Conservation (phyloP, 495 filamentous ascomycete species). For the Aspergillus diversus region DNA sequence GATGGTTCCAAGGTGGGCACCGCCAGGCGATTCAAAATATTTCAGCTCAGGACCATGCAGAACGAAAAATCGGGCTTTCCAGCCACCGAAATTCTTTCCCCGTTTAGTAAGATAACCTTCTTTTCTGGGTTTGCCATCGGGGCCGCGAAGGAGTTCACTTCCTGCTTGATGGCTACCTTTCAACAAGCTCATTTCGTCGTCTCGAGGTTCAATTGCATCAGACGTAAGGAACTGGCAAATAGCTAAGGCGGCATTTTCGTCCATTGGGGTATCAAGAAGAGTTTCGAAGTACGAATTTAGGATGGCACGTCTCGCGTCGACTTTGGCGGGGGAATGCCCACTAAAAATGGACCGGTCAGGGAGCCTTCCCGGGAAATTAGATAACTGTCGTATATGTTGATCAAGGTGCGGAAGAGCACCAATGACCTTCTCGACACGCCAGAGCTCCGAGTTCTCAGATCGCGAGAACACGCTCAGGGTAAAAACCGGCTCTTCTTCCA, state of each 20-base stretch:
- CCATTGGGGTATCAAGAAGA: constrained; percentile 79
- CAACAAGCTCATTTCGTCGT: constrained; percentile 60
- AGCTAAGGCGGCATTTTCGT: constrained; percentile 75
- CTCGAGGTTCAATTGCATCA: constrained; percentile 77
- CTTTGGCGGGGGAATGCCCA: constrained; percentile 91
- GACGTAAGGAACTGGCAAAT: constrained; percentile 88
- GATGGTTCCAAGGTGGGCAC: constrained; percentile 88
- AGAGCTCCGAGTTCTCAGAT: constrained; percentile 77
- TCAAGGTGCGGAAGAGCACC: constrained; percentile 81
- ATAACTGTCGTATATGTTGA: constrained; percentile 71
- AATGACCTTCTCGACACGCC: constrained; percentile 92
- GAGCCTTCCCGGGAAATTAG: constrained; percentile 67
- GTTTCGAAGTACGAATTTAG: constrained; percentile 84
- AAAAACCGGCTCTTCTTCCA: constrained; percentile 91
- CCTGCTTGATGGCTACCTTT: constrained; percentile 48
- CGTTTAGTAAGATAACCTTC: constrained; percentile 94
- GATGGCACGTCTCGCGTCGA: constrained; percentile 82
- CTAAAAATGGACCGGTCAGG: constrained; percentile 87
- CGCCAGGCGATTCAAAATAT: constrained; percentile 89
- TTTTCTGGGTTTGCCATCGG: constrained; percentile 71
- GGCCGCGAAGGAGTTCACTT: constrained; percentile 48
- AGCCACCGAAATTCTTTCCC: constrained; percentile 98
- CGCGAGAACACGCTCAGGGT: constrained; percentile 83
- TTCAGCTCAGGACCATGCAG: constrained; percentile 86
- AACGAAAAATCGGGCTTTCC: constrained; percentile 95